Conservation (phyloP, 306 rosid species). For the Gleditsia sinensis region DNA sequence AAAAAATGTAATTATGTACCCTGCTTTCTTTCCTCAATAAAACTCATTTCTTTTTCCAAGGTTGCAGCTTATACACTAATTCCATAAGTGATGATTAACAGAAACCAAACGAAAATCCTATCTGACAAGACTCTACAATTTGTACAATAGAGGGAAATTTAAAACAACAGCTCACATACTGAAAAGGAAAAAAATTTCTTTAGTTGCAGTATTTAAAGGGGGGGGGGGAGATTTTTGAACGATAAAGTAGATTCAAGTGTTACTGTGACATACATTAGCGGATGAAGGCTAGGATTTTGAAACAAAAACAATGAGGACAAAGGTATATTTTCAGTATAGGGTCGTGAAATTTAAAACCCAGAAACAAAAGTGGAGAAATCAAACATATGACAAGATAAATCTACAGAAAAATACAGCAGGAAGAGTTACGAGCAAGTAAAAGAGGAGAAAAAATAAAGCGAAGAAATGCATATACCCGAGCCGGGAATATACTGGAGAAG, state of each 20-base stretch:
- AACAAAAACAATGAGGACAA: not conserved
- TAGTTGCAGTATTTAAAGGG: not conserved
- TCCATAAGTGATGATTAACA: not conserved
- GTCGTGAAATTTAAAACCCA: not conserved
- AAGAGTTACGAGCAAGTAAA: not conserved
- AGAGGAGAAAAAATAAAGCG: not conserved
- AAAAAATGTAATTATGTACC: too few species aligned
- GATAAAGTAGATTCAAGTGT: not conserved
- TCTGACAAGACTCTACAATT: not conserved
- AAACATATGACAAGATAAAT: not conserved
- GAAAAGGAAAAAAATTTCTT: not conserved
- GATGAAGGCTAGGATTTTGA: not conserved
- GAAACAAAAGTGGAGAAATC: not conserved
- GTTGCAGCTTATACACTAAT: too few species aligned
- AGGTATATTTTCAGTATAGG: not conserved
- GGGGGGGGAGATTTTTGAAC: not conserved
- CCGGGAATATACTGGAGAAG: conserved; percentile 18
- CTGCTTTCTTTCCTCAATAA: too few species aligned
- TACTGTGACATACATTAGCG: not conserved
- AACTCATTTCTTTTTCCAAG: too few species aligned
- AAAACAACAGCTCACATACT: too few species aligned
- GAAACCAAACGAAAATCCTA: not conserved
- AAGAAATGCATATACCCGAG: conserved; percentile 36
- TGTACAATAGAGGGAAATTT: not conserved
- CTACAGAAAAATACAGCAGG: not conserved